Base-by-base conservation (phyloP, 169 alveolate genomes). In the Theileria orientalis region DNA sequence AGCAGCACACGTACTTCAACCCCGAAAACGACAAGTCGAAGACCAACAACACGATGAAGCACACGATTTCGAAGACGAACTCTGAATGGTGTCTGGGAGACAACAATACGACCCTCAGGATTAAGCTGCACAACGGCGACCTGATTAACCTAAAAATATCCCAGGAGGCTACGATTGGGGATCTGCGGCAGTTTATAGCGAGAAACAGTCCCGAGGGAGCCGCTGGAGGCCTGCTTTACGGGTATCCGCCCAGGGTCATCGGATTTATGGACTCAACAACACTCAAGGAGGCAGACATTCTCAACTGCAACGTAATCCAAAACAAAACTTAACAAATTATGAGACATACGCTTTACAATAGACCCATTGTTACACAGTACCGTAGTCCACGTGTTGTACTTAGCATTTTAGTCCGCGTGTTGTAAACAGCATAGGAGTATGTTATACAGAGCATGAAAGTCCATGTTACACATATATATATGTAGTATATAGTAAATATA, bases 191-290 rank as follows among this genome's bases (percentile, higher is more conserved):
- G 0, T 23, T 63, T 25, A 73, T 80, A 5, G 60, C 25, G 6
- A 41, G 14, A 9, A 41, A 14, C 14, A 14, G 60, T 49, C 30
- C 40, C 16, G 9, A 29, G 5, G 23, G 3, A 0, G 30, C 56
- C 16, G 41, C 52, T 6, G 33, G 40, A 0, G 57, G 42, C 33
- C 8, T 80, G 13, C 29, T 80, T 19, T 49, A 23, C 49, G 88
- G 83, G 23, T 80, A 60, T 25, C 88, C 88, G 0, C 88, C 88
- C n/a, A 29, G 60, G 6, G 60, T 46, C 11, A 51, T 80, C 23
- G 51, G 8, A 6, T 47, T 52, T 5, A 30, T 46, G 1, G 82
- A 64, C 21, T 29, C 67, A 19, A 72, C 68, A 19, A 80, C 88
- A 3, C 57, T 80, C 19, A 49, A 33, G 23, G 73, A 60, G 5